Conservation (phyloP, 164 flowering plant species). For the grape (Vitis vinifera) region DNA sequence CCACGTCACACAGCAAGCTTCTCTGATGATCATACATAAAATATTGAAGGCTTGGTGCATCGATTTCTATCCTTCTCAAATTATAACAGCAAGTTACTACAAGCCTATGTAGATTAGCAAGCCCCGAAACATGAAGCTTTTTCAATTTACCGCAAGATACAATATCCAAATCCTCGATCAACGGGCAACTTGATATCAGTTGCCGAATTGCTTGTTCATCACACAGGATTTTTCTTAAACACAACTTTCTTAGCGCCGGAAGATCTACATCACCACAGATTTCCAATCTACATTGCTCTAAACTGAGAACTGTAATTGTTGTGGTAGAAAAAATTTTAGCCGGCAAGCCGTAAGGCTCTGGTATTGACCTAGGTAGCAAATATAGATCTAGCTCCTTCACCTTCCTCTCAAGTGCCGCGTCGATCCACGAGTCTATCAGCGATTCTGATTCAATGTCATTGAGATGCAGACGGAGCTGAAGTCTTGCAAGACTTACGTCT, state of each 20-base stretch:
- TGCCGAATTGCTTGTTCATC: conserved; percentile 10
- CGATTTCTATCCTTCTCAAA: conserved; percentile 13
- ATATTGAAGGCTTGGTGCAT: conserved; percentile 20
- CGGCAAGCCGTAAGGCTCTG: conserved; percentile 9
- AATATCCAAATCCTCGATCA: conserved; percentile 23
- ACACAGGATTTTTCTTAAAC: conserved; percentile 13
- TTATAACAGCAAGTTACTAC: conserved; percentile 18
- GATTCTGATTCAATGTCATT: neutral
- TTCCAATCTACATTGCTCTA: conserved; percentile 12
- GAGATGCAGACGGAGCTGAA: conserved; percentile 14
- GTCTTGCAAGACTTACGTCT: conserved; percentile 16
- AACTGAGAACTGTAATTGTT: conserved; percentile 20
- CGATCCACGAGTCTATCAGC: conserved; percentile 19
- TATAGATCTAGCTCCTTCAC: conserved; percentile 27
- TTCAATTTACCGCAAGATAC: conserved; percentile 13
- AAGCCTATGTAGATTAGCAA: conserved; percentile 22
- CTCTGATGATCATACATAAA: conserved; percentile 17
- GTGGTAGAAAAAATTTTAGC: conserved; percentile 6
- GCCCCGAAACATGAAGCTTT: conserved; percentile 12
- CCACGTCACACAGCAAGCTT: conserved; percentile 8
- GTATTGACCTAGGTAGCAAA: neutral
- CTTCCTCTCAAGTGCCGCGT: conserved; percentile 11
- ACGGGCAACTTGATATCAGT: conserved; percentile 24
- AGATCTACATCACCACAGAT: too few relatives aligned
- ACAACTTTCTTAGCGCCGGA: conserved; percentile 15